Conservation (phyloP, 257 asterid species). For the Nicotiana otophora region DNA sequence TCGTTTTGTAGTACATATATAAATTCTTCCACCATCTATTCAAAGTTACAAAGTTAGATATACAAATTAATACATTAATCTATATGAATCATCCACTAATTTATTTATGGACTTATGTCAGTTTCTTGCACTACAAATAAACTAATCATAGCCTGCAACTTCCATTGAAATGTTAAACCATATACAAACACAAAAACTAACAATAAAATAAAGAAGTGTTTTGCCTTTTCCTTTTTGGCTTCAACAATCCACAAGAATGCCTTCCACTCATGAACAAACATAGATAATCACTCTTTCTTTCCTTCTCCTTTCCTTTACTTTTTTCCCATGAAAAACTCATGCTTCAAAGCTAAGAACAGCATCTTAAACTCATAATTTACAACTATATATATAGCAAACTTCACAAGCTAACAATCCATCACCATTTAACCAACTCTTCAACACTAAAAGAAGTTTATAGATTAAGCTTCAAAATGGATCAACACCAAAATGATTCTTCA, state of each 20-base stretch:
- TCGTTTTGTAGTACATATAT: not conserved
- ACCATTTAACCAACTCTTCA: not conserved
- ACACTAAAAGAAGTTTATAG: not conserved
- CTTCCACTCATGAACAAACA: slow-evolving; percentile 26
- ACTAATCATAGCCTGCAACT: not conserved
- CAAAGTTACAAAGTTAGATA: not conserved
- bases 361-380: not conserved
- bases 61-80: not conserved
- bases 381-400: slow-evolving; percentile 5
- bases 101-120: not conserved
- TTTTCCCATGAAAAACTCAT: slow-evolving; percentile 16
- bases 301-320: slow-evolving; percentile 21
- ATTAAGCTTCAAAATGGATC: slow-evolving; percentile 19
- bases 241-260: not conserved
- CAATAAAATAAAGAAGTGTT: not conserved
- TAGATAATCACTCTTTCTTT: slow-evolving; percentile 15
- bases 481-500: slow-evolving; percentile 12
- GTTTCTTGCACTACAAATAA: not conserved
- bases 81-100: not conserved
- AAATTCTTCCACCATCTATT: not conserved
- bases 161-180: not conserved
- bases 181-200: not conserved
- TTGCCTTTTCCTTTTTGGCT: not conserved
- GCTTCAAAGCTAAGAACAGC: slow-evolving; percentile 6
- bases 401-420: not conserved